phyloP scores from a whole-genome alignment of 495 filamentous ascomycete genomes.

The Cercophora scortea region DNA sequence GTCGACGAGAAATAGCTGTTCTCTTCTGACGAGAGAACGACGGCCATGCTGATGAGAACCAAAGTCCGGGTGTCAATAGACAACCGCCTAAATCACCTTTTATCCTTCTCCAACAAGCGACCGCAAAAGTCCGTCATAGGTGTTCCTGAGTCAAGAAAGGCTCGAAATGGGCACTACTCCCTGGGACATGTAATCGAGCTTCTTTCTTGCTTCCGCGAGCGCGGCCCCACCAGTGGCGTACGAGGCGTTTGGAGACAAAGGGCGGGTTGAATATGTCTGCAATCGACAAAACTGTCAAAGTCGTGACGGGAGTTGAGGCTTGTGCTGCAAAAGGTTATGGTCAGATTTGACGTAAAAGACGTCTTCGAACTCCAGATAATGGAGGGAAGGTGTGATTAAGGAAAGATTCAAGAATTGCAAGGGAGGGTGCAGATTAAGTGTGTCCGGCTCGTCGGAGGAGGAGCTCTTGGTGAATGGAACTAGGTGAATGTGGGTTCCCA shows the following conservation, averaged over 20 bases:
- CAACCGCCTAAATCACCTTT: slow-evolving; percentile 20
- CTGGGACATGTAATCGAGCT: background rate
- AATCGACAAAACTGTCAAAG: no score
- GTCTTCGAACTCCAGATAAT: background rate
- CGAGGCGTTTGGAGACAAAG: slow-evolving; percentile 13
- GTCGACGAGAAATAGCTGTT: slow-evolving; percentile 35
- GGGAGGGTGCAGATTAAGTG: slow-evolving; percentile 12
- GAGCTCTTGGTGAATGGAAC: slow-evolving; percentile 15
- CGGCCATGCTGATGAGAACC: slow-evolving; percentile 30
- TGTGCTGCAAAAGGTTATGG: slow-evolving; percentile 4
- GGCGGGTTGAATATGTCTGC: no score
- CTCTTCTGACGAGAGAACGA: slow-evolving; percentile 39
- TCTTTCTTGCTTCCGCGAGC: slow-evolving; percentile 4
- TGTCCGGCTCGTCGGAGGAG: slow-evolving; percentile 24
- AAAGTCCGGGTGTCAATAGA: slow-evolving; percentile 12
- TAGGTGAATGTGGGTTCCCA: slow-evolving; percentile 14
- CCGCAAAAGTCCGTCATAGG: slow-evolving; percentile 19
- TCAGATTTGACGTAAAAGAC: slow-evolving; percentile 11
- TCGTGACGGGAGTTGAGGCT: background rate
- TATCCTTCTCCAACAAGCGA: slow-evolving; percentile 22
- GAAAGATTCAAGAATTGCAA: slow-evolving; percentile 8
- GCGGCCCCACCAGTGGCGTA: slow-evolving; percentile 8
- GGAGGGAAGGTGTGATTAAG: background rate
- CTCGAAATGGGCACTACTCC: background rate
- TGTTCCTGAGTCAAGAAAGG: background rate